Evolutionary conservation across 2,329 filamentous ascomycete genomes (phyloP).

Genomic region (Fusarium hainanense): DNA sequence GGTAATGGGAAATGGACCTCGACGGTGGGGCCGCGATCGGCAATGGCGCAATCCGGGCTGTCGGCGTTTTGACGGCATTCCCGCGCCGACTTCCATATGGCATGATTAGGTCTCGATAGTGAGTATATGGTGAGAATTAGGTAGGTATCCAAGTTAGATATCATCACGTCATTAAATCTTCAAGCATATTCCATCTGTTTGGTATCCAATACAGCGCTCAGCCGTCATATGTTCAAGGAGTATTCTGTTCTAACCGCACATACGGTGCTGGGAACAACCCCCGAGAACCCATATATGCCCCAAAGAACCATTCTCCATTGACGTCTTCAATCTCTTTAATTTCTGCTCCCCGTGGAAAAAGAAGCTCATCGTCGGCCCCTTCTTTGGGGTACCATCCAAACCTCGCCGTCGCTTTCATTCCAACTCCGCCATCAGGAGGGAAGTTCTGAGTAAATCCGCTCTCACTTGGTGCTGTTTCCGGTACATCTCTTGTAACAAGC

Average conservation of each 20-base stretch:
- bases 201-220: neutral
- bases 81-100: constrained; percentile 43
- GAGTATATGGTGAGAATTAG: neutral
- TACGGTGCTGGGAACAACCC: constrained; percentile 86
- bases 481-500: constrained; percentile 64
- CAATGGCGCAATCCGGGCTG: constrained; percentile 47
- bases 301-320: constrained; percentile 91
- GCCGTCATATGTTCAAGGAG: constrained; percentile 12
- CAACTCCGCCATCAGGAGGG: constrained; percentile 81
- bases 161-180: constrained; percentile 2
- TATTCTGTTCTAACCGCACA: constrained; percentile 63
- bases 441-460: constrained; percentile 57
- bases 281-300: constrained; percentile 82
- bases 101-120: neutral
- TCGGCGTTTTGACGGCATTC: constrained; percentile 32
- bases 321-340: constrained; percentile 86
- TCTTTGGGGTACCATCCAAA: constrained; percentile 83
- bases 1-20: constrained; percentile 25
- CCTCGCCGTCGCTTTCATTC: constrained; percentile 69
- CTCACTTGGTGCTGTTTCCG: constrained; percentile 54
- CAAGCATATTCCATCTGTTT: neutral
- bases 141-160: neutral
- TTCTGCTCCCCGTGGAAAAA: constrained; percentile 86
- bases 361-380: constrained; percentile 76
- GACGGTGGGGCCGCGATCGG: constrained; percentile 47